Evolutionary conservation across 179 eudicot genomes (phyloP), one percentile per base, ranked within the genome.

Genomic region (Beta corolliflora): DNA sequence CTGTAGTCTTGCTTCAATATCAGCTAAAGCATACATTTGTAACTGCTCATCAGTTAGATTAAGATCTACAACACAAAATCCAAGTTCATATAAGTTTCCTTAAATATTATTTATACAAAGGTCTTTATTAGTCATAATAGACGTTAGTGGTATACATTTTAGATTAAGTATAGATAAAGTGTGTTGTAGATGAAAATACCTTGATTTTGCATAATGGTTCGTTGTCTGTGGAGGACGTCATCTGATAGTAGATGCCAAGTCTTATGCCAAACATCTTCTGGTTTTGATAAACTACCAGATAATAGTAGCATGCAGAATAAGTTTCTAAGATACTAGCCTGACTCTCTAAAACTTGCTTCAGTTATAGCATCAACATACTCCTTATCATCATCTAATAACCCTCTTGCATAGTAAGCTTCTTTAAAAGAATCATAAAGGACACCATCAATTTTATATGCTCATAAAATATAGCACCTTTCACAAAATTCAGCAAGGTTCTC

Each of bases 341-440:
- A 4, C 8, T 65, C 65, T 59, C 45, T 66, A 41, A 44, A 66
- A 41, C 63, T 53, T 55, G 76, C 81, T 18, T 85, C 82, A n/a
- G 8, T 12, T 13, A 79, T 70, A 7, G 73, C 56, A 19, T 77
- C 80, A 59, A 78, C 31, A 25, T 79, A 79, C 71, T 68, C 80
- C 19, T 9, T 79, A 9, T 82, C 81, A 80, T 83, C 73, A 15
- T 77, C 81, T 52, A 80, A 19, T 18, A 81, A 23, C 3, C 84
- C 84, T 1, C 44, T 6, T 15, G 76, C 76, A 69, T 76, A 69
- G 14, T 76, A 81, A 5, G 77, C 80, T 6, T 81, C 80, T 25
- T 50, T 58, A 9, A 56, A 76, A 21, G 80, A 21, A 29, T 59
- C n/a, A 10, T 67, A 70, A 70, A 58, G 4, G 13, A 31, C 48